Percentiles rank a stretch among this genome's conserved stretches.
phyloP scores from a whole-genome alignment of 208 protist genomes.

The Wallacemonas sp. region DNA sequence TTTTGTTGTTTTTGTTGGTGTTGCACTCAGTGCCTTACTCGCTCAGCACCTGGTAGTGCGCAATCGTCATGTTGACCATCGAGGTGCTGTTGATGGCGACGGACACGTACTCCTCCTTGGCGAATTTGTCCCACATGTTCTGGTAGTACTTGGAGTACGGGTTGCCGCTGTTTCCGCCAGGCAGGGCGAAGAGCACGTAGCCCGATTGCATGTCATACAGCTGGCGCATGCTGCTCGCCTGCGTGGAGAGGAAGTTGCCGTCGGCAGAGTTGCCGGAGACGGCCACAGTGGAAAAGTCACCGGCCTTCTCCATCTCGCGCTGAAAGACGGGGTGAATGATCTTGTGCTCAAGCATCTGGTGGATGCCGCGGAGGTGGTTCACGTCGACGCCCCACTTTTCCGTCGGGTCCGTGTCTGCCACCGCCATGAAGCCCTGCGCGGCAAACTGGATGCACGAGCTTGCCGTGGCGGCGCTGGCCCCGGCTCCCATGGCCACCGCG shows the following conservation, averaged over 20 bases:
- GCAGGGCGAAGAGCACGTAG: constrained; percentile 41
- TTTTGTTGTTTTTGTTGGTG: too few relatives aligned
- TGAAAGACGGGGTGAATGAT: constrained; percentile 47
- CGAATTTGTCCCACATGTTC: constrained; percentile 49
- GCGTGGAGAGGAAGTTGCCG: constrained; percentile 39
- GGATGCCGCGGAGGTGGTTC: constrained; percentile 43
- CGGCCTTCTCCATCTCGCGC: constrained; percentile 51
- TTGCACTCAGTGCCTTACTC: constrained; percentile 3
- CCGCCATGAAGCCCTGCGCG: constrained; percentile 23
- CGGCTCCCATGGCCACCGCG: constrained; percentile 25
- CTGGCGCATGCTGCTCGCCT: constrained; percentile 57
- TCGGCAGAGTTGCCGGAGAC: constrained; percentile 44
- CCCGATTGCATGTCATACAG: constrained; percentile 42
- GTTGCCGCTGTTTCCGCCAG: constrained; percentile 64
- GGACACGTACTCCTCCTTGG: constrained; percentile 41
- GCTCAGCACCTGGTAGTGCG: constrained; percentile 2
- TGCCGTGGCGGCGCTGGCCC: constrained; percentile 2
- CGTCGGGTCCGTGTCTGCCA: constrained; percentile 23
- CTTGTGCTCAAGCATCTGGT: constrained; percentile 45
- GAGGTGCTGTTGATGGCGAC: constrained; percentile 13
- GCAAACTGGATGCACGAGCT: constrained; percentile 41
- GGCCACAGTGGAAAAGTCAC: constrained; percentile 44
- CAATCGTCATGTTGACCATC: neutral
- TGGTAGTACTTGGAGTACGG: constrained; percentile 63
- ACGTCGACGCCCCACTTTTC: constrained; percentile 59